Conservation (phyloP, 2,329 filamentous ascomycete genomes). For the Trichoderma hamatum region DNA sequence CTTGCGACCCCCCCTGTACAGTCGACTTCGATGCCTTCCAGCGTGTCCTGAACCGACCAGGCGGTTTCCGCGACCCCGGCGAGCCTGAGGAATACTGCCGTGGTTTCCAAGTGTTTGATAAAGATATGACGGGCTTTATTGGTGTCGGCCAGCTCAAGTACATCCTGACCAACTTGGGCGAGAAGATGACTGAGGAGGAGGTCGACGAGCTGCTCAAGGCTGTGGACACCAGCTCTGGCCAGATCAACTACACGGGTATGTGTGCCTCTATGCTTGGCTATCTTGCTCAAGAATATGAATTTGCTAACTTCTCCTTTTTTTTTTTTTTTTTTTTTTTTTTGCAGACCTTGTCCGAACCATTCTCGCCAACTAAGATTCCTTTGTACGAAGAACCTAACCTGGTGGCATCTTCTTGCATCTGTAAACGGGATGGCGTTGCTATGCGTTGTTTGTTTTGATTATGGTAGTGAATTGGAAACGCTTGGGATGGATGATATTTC, state of each 20-base stretch:
- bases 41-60: slow-evolving; percentile 94
- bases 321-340: not conserved
- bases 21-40: slow-evolving; percentile 98
- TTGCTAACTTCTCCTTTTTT: slow-evolving; percentile 22
- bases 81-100: slow-evolving; percentile 98
- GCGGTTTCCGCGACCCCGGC: slow-evolving; percentile 96
- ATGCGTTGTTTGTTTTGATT: slow-evolving; percentile 29
- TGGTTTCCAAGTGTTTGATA: slow-evolving; percentile 99
- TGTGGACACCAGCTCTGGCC: slow-evolving; percentile 91
- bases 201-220: slow-evolving; percentile 98
- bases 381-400: slow-evolving; percentile 2
- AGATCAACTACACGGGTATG: slow-evolving; percentile 96
- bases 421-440: slow-evolving; percentile 41
- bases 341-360: slow-evolving; percentile 83
- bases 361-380: slow-evolving; percentile 69
- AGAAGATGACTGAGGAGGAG: slow-evolving; percentile 99
- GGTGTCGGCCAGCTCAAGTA: slow-evolving; percentile 97
- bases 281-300: not conserved
- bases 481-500: slow-evolving; percentile 24
- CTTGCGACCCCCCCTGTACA: slow-evolving; percentile 42
- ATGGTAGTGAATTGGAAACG: slow-evolving; percentile 26
- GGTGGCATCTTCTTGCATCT: slow-evolving; percentile 38
- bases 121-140: slow-evolving; percentile 97
- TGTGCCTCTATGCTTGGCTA: slow-evolving; percentile 17
- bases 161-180: slow-evolving; percentile 94